Percentiles rank a stretch among this genome's conserved stretches.
These are phyloP conservation scores for Phaeosphaeria sp. DNA, from an alignment of 2,329 filamentous ascomycete species.

Conservation along the genomic window DNA sequence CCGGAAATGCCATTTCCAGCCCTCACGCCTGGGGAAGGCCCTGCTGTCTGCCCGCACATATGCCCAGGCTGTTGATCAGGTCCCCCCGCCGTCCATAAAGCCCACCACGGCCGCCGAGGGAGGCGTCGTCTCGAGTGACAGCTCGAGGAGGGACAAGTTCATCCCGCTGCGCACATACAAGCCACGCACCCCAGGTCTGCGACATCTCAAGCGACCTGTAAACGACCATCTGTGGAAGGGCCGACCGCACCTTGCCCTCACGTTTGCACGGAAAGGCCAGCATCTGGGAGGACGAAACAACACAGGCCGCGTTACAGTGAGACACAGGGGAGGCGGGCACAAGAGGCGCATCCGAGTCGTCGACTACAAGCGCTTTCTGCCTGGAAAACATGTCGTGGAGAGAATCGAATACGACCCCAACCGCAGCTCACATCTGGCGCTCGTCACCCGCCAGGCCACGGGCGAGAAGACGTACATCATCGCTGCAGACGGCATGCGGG, in stretches of 20 bases:
- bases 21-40: slow-evolving; percentile 57
- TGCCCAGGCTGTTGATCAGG: slow-evolving; percentile 51
- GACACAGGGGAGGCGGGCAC: slow-evolving; percentile 90
- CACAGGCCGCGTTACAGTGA: slow-evolving; percentile 82
- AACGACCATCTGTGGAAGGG: slow-evolving; percentile 99
- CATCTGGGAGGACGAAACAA: slow-evolving; percentile 92
- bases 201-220: slow-evolving; percentile 89
- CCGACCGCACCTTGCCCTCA: slow-evolving; percentile 80
- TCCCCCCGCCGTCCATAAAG: slow-evolving; percentile 41
- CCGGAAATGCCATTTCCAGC: slow-evolving; percentile 64
- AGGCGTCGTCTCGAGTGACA: slow-evolving; percentile 27
- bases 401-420: slow-evolving; percentile 96
- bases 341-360: slow-evolving; percentile 92
- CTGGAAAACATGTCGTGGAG: slow-evolving; percentile 87
- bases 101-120: slow-evolving; percentile 40
- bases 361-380: slow-evolving; percentile 80
- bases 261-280: slow-evolving; percentile 90
- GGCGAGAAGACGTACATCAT: slow-evolving; percentile 87
- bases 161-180: slow-evolving; percentile 81
- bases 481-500: slow-evolving; percentile 91
- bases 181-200: slow-evolving; percentile 88
- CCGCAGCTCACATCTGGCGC: slow-evolving; percentile 89
- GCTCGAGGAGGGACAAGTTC: slow-evolving; percentile 42
- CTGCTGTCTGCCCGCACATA: slow-evolving; percentile 60
- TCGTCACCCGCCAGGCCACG: slow-evolving; percentile 77